Base-by-base conservation (phyloP, 2,329 filamentous ascomycete species). In the Zarea fungicola region DNA sequence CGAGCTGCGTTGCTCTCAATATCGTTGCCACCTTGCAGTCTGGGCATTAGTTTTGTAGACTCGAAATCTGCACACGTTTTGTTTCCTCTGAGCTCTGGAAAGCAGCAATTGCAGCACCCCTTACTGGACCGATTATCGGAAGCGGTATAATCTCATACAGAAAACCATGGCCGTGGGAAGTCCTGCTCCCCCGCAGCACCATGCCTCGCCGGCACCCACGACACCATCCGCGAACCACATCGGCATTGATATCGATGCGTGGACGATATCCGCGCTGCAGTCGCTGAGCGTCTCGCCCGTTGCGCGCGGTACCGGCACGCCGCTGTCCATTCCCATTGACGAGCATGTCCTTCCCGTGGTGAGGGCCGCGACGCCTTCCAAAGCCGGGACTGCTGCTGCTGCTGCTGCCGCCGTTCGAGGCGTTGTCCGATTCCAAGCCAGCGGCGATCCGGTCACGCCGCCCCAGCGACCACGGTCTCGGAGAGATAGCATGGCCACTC, bases 311-410 rank as follows among this genome's bases (percentile, higher is more conserved):
- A 80, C 80, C 3, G 78, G 81, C 39, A 75, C 78, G 23, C 75
- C 83, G 5, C 75, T 95, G 46, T 75, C 83, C 42, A 93, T 95
- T 56, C 84, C 88, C 2, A 79, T 95, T 46, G 87, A 95, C 64
- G 80, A 81, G 29, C 55, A 56, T 26, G 23, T 47, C 9, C 29
- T 19, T n/a, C 19, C 28, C 21, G 14, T 16, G 3, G 10, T 45
- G 47, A 36, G 47, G 35, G 16, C 40, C n/a, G 42, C 36, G 54
- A 59, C 53, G 23, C 28, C 45, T 16, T 40, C 49, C 32, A 39
- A 59, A 19, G 39, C 54, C n/a, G n/a, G n/a, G n/a, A n/a, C n/a
- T n/a, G n/a, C n/a, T n/a, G n/a, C n/a, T n/a, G n/a, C n/a, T n/a
- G n/a, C n/a, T n/a, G n/a, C n/a, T 11, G 46, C 50, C 8, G 34